Evolutionary conservation across 306 rosid genomes (phyloP), one percentile per base, ranked within the genome.

Genomic region (Medicago arabica): DNA sequence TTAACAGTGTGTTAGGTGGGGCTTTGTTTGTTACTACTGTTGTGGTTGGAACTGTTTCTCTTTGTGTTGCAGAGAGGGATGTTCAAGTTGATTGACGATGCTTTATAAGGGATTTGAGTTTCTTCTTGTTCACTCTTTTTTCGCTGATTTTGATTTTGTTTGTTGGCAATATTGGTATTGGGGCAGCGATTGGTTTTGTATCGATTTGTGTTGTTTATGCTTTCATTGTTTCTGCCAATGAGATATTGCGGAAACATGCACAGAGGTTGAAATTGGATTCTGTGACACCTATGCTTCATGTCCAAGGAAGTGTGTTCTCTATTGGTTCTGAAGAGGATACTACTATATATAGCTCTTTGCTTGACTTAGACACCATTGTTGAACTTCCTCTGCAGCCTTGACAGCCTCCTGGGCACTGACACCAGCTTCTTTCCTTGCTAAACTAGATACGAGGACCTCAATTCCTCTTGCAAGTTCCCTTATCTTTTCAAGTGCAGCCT

Each of bases 1-100:
- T 95, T 70, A 95, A 95, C 75, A 90, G 99, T 69, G 99, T 95
- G 73, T 81, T 96, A 85, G 98, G 99, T 5, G 99, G 99, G 69
- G 99, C 98, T 71, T 78, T 92, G 19, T 96, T 96, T 53, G 99
- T 96, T 70, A 92, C 96, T 64, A 90, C 97, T 50, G 69, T 96
- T 80, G 99, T 96, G 83, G 98, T 87, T 81, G 97, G 99, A 18
- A 67, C 78, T 36, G 91, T 95, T 79, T 90, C 93, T 68, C 81
- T 95, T 1, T 90, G 89, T 77, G 90, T 95, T 49, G 87, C 92
- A 0, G 96, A 87, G 19, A 88, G 66, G 85, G 87, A 81, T 21
- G 60, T 88, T 81, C 90, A 65, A 81, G 83, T 95, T 71, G 97
- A 95, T 85, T 79, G 65, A 76, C 82, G 82, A 67, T 92, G 97